Conservation (phyloP, 495 filamentous ascomycete genomes). For the Lophium mytilinum region DNA sequence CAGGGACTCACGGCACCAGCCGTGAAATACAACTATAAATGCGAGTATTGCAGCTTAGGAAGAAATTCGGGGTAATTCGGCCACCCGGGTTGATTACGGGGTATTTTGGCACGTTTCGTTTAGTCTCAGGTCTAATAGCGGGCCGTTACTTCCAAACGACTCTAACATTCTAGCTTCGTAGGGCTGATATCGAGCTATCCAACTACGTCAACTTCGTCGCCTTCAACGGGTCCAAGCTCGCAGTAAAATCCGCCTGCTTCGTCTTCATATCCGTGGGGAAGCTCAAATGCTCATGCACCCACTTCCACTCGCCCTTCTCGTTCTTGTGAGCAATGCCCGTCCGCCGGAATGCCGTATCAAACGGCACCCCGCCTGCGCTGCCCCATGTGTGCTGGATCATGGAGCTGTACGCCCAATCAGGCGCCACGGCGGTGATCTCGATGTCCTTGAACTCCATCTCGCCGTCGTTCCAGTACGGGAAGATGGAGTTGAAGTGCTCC, state of each 20-base stretch:
- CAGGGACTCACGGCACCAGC: too few species aligned
- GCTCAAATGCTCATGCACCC: neutral
- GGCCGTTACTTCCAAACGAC: neutral
- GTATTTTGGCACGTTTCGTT: too few species aligned
- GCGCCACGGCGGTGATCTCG: neutral
- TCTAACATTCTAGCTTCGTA: neutral
- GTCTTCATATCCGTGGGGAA: neutral
- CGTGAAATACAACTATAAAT: too few species aligned
- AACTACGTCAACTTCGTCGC: neutral
- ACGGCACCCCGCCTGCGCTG: neutral
- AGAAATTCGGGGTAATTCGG: too few species aligned
- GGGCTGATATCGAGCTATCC: too few species aligned
- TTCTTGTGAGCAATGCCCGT: neutral
- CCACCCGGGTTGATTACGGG: too few species aligned
- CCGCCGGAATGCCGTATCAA: neutral
- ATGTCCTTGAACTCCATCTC: neutral
- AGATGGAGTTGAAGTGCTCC: neutral
- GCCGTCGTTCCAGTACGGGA: neutral
- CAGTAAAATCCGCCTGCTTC: neutral
- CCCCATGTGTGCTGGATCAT: slow-evolving; percentile 1
- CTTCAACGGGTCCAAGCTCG: neutral
- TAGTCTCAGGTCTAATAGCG: too few species aligned
- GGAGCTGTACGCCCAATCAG: neutral
- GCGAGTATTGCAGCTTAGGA: too few species aligned
- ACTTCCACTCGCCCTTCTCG: neutral